Conservation (phyloP, 768 basidiomycete species). For the Serendipita sp. region DNA sequence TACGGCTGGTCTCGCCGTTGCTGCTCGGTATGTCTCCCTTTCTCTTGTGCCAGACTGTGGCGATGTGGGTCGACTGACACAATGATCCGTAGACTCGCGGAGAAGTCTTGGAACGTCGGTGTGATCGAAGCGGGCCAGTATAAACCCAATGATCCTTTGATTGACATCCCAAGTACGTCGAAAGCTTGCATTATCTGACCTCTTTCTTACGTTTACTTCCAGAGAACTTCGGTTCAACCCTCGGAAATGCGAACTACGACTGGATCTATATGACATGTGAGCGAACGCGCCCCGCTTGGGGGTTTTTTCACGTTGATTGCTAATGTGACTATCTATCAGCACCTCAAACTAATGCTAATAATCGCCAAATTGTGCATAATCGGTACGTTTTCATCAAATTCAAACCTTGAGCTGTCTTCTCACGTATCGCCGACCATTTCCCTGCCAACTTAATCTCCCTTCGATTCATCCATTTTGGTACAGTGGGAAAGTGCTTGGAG, state of each 20-base stretch:
- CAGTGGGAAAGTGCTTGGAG: slow-evolving; percentile 17
- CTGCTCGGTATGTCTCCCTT: slow-evolving; percentile 17
- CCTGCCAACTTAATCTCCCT: too few relatives aligned
- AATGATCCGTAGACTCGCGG: neutral
- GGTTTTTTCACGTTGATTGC: neutral
- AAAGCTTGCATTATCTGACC: neutral
- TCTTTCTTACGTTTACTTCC: neutral
- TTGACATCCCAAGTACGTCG: neutral
- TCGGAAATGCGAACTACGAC: slow-evolving; percentile 13
- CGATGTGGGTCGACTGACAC: neutral
- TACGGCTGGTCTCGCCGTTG: slow-evolving; percentile 19
- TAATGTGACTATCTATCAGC: neutral
- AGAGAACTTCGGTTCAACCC: slow-evolving; percentile 7
- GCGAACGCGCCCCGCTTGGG: neutral
- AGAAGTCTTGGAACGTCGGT: slow-evolving; percentile 8
- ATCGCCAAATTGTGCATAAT: slow-evolving; percentile 14
- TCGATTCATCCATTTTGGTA: neutral
- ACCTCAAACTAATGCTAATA: slow-evolving; percentile 10
- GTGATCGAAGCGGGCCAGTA: slow-evolving; percentile 19
- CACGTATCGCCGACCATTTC: neutral
- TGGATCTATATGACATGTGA: slow-evolving; percentile 14
- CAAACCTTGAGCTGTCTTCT: neutral
- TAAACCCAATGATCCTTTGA: slow-evolving; percentile 7
- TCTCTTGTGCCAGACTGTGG: neutral
- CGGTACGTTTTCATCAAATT: slow-evolving; percentile 5